Percentiles rank a stretch among this genome's conserved stretches.
Conservation (phyloP, 2,329 filamentous ascomycete genomes). For the Microdochium nivale region DNA sequence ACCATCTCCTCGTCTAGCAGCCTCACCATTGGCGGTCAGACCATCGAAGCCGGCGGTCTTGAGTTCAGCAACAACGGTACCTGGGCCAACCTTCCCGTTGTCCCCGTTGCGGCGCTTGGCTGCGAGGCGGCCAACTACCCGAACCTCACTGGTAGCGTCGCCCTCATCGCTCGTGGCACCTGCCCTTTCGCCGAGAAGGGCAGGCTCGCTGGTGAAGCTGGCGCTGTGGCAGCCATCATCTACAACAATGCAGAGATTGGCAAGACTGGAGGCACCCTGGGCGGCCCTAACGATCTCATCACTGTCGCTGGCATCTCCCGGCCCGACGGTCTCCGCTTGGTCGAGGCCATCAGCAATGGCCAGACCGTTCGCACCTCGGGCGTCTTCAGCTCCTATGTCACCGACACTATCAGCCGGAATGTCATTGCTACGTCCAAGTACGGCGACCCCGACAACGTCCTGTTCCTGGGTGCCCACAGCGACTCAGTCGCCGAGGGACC, state of each 20-base stretch:
- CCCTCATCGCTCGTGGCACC: slow-evolving; percentile 44
- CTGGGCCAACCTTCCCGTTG: slow-evolving; percentile 27
- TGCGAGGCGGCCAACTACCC: slow-evolving; percentile 41
- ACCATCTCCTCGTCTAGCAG: slow-evolving; percentile 9
- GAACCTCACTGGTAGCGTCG: slow-evolving; percentile 39
- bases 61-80: slow-evolving; percentile 25
- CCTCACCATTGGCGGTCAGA: slow-evolving; percentile 12
- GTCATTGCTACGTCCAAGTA: slow-evolving; percentile 50
- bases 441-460: slow-evolving; percentile 49
- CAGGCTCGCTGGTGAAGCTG: slow-evolving; percentile 40
- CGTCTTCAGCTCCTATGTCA: slow-evolving; percentile 15
- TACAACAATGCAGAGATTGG: slow-evolving; percentile 46
- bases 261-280: slow-evolving; percentile 38
- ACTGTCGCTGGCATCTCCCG: slow-evolving; percentile 38
- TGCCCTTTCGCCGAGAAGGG: slow-evolving; percentile 50
- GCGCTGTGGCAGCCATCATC: slow-evolving; percentile 45
- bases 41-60: slow-evolving; percentile 23
- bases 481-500: slow-evolving; percentile 54
- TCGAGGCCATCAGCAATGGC: slow-evolving; percentile 17
- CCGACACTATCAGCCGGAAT: slow-evolving; percentile 32
- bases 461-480: slow-evolving; percentile 51
- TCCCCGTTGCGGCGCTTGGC: slow-evolving; percentile 37
- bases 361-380: slow-evolving; percentile 10
- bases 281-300: slow-evolving; percentile 33
- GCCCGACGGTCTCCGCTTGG: slow-evolving; percentile 23